Evolutionary conservation across 1,284 basidiomycete species (phyloP).

Genomic region (Microbotryum silenes-acaulis): DNA sequence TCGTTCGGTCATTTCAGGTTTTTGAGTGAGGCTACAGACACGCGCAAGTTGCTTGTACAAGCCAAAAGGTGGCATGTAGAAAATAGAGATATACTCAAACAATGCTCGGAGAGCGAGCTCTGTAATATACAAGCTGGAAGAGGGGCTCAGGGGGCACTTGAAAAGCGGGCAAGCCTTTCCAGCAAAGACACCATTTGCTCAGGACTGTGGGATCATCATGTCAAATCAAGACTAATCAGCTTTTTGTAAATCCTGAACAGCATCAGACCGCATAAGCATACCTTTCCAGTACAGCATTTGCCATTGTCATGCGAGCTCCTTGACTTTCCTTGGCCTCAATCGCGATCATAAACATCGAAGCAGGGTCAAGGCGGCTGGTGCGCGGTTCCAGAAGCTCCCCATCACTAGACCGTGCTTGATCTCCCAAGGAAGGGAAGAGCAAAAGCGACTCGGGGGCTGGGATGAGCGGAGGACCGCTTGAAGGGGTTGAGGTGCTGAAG

Average conservation of each 20-base stretch:
- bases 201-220: background rate
- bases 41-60: too few relatives aligned
- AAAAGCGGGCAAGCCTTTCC: background rate
- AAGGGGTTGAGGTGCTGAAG: slow-evolving; percentile 20
- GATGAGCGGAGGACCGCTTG: slow-evolving; percentile 19
- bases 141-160: too few relatives aligned
- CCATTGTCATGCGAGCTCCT: slow-evolving; percentile 30
- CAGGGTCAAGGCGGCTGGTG: slow-evolving; percentile 26
- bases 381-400: slow-evolving; percentile 17
- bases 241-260: background rate
- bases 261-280: background rate
- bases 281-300: slow-evolving; percentile 29
- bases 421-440: slow-evolving; percentile 27
- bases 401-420: slow-evolving; percentile 6
- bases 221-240: too few relatives aligned
- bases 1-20: too few relatives aligned
- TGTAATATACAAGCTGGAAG: too few relatives aligned
- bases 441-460: slow-evolving; percentile 29
- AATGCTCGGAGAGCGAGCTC: too few relatives aligned
- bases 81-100: too few relatives aligned
- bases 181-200: slow-evolving; percentile 4
- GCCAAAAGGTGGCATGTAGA: too few relatives aligned
- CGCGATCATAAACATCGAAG: slow-evolving; percentile 31
- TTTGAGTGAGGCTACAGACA: too few relatives aligned
- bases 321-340: slow-evolving; percentile 29